phyloP scores from a whole-genome alignment of 805 yeast genomes.

The Kuraishia hungarica region DNA sequence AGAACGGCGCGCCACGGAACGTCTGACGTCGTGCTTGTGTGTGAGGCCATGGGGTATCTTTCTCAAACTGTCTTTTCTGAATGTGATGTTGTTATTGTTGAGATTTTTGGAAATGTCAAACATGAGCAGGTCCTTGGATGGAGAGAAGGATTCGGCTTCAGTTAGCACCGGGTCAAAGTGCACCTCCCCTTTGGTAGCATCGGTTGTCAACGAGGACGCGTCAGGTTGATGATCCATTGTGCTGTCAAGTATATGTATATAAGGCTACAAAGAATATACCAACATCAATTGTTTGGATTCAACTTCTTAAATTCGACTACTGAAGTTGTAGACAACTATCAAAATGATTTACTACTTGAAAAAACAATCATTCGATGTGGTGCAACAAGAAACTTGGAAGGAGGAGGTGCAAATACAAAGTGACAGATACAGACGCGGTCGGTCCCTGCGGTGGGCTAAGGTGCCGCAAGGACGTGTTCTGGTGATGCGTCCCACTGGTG shows the following conservation, averaged over 20 bases:
- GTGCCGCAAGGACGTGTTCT: neutral
- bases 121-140: conserved; percentile 1
- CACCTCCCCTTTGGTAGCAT: neutral
- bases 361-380: too few species aligned
- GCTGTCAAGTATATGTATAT: too few species aligned
- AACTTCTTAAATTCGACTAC: too few species aligned
- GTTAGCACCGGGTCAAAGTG: neutral
- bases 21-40: conserved; percentile 24
- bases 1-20: conserved; percentile 3
- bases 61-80: conserved; percentile 5
- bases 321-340: too few species aligned
- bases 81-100: conserved; percentile 1
- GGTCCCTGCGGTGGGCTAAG: too few species aligned
- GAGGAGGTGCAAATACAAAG: neutral
- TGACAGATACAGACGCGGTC: neutral
- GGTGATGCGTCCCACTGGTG: neutral
- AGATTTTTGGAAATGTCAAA: neutral
- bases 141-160: conserved; percentile 1
- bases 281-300: neutral
- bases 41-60: conserved; percentile 40
- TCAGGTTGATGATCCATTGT: neutral
- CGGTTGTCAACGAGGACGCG: neutral
- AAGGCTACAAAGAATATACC: neutral
- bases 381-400: too few species aligned
- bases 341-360: too few species aligned